Conservation (phyloP, 768 basidiomycete genomes). For the Xanthoconium purpureum region DNA sequence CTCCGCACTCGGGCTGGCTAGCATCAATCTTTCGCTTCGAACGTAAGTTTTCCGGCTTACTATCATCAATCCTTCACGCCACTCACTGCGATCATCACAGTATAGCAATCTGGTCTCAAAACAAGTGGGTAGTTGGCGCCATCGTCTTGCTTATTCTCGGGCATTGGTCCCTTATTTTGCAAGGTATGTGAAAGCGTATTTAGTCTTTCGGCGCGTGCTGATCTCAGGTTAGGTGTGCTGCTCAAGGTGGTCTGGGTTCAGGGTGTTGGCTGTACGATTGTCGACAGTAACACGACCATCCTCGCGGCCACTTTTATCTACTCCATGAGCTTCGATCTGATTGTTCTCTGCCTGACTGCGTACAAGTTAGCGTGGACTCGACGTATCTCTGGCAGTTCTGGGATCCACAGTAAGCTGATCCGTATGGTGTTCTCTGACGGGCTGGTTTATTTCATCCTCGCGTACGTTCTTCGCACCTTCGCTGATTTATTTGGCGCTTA, state of each 20-base stretch:
- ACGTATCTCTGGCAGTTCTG: conserved; percentile 13
- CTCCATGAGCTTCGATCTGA: conserved; percentile 70
- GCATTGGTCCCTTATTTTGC: conserved; percentile 69
- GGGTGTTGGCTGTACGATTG: conserved; percentile 50
- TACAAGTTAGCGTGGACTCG: conserved; percentile 48
- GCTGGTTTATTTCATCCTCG: conserved; percentile 71
- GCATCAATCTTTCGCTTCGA: conserved; percentile 46
- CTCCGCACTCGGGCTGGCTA: conserved; percentile 43
- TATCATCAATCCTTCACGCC: not conserved
- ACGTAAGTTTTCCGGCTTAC: conserved; percentile 31
- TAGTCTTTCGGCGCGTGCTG: not conserved
- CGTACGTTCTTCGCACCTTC: conserved; percentile 39
- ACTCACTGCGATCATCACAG: conserved; percentile 27
- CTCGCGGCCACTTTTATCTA: conserved; percentile 73
- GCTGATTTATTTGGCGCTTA: conserved; percentile 27
- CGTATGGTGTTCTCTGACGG: conserved; percentile 70
- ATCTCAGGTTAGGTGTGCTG: conserved; percentile 45
- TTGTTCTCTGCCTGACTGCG: conserved; percentile 56
- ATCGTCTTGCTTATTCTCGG: conserved; percentile 59
- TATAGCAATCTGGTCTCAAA: conserved; percentile 66
- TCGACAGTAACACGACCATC: conserved; percentile 56
- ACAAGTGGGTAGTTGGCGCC: conserved; percentile 46
- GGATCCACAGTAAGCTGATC: conserved; percentile 46
- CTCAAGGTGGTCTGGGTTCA: conserved; percentile 56
- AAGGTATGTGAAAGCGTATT: conserved; percentile 39